phyloP scores from a whole-genome alignment of 108 stramenopile genomes.

The Pinguiococcus pyrenoidosus region DNA sequence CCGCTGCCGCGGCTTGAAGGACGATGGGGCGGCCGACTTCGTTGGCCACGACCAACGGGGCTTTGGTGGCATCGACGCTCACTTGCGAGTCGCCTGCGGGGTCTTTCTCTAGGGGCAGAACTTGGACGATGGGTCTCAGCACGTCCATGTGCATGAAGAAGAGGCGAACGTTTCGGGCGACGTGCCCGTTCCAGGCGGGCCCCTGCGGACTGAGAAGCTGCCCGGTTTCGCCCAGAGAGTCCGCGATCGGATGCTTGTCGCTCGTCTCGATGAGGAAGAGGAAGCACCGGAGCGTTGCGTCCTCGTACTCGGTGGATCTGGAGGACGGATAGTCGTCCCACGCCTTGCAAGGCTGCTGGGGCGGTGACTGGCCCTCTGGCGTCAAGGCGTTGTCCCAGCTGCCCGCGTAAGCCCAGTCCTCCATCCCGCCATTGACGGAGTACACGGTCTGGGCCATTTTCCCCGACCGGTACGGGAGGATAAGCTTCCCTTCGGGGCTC shows the following conservation, averaged over 20 bases:
- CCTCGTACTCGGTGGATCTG: slow-evolving; percentile 59
- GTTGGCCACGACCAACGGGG: slow-evolving; percentile 21
- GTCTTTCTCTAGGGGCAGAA: too few relatives aligned
- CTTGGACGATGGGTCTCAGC: slow-evolving; percentile 62
- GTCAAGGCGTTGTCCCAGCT: slow-evolving; percentile 59
- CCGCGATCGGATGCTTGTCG: slow-evolving; percentile 10
- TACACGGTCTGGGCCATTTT: slow-evolving; percentile 60
- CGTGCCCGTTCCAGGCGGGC: slow-evolving; percentile 48
- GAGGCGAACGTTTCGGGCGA: slow-evolving; percentile 62
- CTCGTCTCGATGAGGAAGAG: slow-evolving; percentile 13
- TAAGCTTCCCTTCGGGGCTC: neutral
- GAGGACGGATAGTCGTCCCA: slow-evolving; percentile 10
- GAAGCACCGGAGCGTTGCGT: slow-evolving; percentile 17
- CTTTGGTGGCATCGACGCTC: slow-evolving; percentile 46
- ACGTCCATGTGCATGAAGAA: slow-evolving; percentile 61
- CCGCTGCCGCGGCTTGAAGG: slow-evolving; percentile 6
- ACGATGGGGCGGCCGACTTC: neutral
- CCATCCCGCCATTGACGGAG: slow-evolving; percentile 73
- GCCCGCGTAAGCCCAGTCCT: slow-evolving; percentile 81
- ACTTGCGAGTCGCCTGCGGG: slow-evolving; percentile 38
- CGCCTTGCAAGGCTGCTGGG: too few relatives aligned
- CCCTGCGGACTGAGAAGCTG: slow-evolving; percentile 33
- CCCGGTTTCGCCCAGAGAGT: slow-evolving; percentile 40
- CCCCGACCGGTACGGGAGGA: slow-evolving; percentile 50
- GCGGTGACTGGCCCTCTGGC: too few relatives aligned